Percentiles rank a stretch among this genome's conserved stretches.
Evolutionary conservation across 352 stramenopile species (phyloP).

Genomic region (Lagenidium sp.): DNA sequence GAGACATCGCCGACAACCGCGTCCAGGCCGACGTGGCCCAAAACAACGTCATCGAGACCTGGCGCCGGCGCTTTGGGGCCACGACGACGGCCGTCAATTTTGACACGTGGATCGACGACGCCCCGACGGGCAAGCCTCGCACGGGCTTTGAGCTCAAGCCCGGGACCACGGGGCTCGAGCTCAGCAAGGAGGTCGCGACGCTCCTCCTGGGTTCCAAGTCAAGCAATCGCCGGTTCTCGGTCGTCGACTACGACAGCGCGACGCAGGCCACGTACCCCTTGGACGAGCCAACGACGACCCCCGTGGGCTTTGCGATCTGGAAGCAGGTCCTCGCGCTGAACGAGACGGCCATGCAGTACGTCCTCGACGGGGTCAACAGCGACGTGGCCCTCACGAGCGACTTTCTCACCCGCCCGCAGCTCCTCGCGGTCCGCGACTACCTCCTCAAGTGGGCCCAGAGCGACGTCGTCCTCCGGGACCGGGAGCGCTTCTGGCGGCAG

Average conservation of each 20-base stretch:
- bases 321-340: constrained; percentile 66
- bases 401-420: constrained; percentile 43
- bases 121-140: constrained; percentile 26
- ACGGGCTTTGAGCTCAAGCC: constrained; percentile 59
- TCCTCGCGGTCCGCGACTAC: constrained; percentile 51
- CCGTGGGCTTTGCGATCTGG: constrained; percentile 62
- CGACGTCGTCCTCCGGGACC: constrained; percentile 34
- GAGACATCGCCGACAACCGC: constrained; percentile 28
- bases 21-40: constrained; percentile 27
- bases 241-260: constrained; percentile 47
- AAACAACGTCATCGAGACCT: constrained; percentile 40
- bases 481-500: constrained; percentile 53
- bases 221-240: constrained; percentile 54
- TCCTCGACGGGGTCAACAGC: constrained; percentile 52
- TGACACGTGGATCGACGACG: constrained; percentile 57
- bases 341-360: constrained; percentile 36
- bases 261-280: constrained; percentile 15
- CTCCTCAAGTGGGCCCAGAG: constrained; percentile 40
- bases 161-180: constrained; percentile 17
- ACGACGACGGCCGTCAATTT: constrained; percentile 26
- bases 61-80: constrained; percentile 21
- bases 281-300: constrained; percentile 20
- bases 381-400: constrained; percentile 37
- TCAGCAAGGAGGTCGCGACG: constrained; percentile 49
- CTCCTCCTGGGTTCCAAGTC: constrained; percentile 37